phyloP scores from a whole-genome alignment of 1,284 basidiomycete genomes.

The Gomphus sp. region DNA sequence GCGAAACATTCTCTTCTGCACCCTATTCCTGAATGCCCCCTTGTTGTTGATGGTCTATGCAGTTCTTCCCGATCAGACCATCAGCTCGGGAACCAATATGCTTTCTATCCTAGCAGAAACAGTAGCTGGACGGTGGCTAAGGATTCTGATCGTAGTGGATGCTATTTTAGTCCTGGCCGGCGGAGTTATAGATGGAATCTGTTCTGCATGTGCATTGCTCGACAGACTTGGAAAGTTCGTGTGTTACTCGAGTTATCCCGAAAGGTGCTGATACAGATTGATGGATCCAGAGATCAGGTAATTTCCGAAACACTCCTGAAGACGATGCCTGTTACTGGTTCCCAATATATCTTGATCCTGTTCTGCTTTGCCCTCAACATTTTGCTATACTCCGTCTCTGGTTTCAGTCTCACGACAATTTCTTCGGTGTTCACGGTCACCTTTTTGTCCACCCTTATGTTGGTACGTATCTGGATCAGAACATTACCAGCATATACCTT shows the following conservation, averaged over 20 bases:
- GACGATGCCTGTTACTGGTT: conserved; percentile 38
- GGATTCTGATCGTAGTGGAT: conserved; percentile 51
- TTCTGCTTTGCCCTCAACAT: conserved; percentile 42
- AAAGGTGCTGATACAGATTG: neutral
- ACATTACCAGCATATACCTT: neutral
- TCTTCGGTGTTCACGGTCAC: conserved; percentile 25
- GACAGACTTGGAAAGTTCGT: conserved; percentile 38
- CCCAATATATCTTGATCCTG: conserved; percentile 44
- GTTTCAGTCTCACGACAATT: conserved; percentile 40
- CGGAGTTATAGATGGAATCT: conserved; percentile 60
- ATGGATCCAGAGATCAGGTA: conserved; percentile 34
- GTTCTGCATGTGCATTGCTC: conserved; percentile 51
- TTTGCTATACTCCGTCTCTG: conserved; percentile 49
- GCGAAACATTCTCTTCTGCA: conserved; percentile 53
- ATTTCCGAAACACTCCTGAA: conserved; percentile 45
- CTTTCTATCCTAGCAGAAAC: conserved; percentile 48
- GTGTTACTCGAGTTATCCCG: neutral
- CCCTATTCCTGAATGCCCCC: conserved; percentile 41
- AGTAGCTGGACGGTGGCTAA: conserved; percentile 52
- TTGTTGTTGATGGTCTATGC: conserved; percentile 53
- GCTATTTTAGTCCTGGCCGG: conserved; percentile 59
- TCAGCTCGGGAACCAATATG: conserved; percentile 43
- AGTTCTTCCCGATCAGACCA: conserved; percentile 41
- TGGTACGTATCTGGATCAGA: neutral
- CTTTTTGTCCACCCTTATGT: conserved; percentile 13